phyloP scores from a whole-genome alignment of 306 rosid genomes.

The Fagus sylvatica region DNA sequence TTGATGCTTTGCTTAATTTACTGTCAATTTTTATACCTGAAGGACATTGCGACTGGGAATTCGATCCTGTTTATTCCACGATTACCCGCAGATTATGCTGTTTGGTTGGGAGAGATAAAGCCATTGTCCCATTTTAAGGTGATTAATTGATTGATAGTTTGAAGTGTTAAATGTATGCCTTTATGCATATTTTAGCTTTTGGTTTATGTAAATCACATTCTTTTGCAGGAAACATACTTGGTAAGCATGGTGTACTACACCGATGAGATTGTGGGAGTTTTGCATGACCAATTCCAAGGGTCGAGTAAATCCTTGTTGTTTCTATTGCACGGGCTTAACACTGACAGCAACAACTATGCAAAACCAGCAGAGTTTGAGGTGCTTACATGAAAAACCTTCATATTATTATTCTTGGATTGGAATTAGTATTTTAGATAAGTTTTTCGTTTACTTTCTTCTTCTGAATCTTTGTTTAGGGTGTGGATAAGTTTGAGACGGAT shows the following conservation, averaged over 20 bases:
- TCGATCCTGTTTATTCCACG: slow-evolving; percentile 78
- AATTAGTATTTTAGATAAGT: slow-evolving; percentile 1
- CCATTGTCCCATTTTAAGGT: slow-evolving; percentile 63
- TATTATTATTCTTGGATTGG: not conserved
- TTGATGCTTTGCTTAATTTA: not conserved
- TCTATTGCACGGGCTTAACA: slow-evolving; percentile 82
- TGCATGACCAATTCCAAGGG: slow-evolving; percentile 52
- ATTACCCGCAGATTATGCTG: slow-evolving; percentile 81
- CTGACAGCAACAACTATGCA: slow-evolving; percentile 69
- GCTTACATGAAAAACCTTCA: slow-evolving; percentile 9
- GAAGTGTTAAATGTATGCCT: not conserved
- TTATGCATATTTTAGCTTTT: slow-evolving; percentile 2
- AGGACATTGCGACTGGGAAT: slow-evolving; percentile 75
- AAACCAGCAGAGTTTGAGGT: slow-evolving; percentile 85
- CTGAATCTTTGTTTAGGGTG: slow-evolving; percentile 46
- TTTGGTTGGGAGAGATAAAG: slow-evolving; percentile 86
- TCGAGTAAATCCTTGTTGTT: slow-evolving; percentile 59
- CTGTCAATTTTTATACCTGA: not conserved
- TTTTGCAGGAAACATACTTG: slow-evolving; percentile 72
- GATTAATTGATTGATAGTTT: slow-evolving; percentile 15
- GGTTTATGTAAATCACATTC: slow-evolving; percentile 25
- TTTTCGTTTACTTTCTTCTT: not conserved
- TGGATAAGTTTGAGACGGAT: slow-evolving; percentile 65
- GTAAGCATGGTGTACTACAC: slow-evolving; percentile 45
- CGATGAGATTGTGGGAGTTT: slow-evolving; percentile 53